Base-by-base conservation (phyloP, 768 basidiomycete species). In the Cubamyces lactineus region DNA sequence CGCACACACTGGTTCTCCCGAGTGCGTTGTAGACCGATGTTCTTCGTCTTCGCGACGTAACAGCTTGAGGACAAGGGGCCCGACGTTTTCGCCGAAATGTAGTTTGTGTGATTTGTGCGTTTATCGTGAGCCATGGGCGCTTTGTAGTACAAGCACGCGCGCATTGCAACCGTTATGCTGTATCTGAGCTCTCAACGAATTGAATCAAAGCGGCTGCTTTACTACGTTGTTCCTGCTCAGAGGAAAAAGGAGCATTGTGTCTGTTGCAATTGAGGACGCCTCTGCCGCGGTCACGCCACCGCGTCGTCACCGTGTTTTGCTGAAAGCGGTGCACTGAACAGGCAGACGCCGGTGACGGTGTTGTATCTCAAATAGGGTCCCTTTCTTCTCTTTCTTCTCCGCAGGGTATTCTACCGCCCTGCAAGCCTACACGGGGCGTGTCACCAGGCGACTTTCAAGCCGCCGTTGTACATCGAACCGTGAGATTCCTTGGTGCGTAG, bases 191-290 rank as follows among this genome's bases (percentile, higher is more conserved):
- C 9, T 34, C 5, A 34, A 34, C 11, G 4, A 11, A 9, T 11
- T 34, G 34, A 34, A 34, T 34, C 6, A 34, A 34, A 34, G 1
- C 9, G 9, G 34, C 9, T 34, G 11, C 34, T 34, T 34, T 9
- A 11, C 34, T 4, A 34, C 34, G 34, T 34, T 34, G 34, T 34
- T 34, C 34, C 34, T 9, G 34, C 9, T 34, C 34, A 1, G 34
- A 6, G 9, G 34, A 34, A 34, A 30, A 34, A 34, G 34, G 34
- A 11, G 86, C 19, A 90, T 91, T 53, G 77, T 96, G 15, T 80
- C 96, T 23, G n/a, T 83, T 16, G 11, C 38, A 4, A 9, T 11
- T 11, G 34, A 34, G 34, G 9, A 9, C 34, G 34, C 34, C 34
- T 34, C 34, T 6, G 9, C 23, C 57, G 34, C 49, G 50, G 59